These are phyloP conservation scores for Eremothecium sinecaudum DNA, from an alignment of 1,139 yeast genomes.

Conservation along the genomic window DNA sequence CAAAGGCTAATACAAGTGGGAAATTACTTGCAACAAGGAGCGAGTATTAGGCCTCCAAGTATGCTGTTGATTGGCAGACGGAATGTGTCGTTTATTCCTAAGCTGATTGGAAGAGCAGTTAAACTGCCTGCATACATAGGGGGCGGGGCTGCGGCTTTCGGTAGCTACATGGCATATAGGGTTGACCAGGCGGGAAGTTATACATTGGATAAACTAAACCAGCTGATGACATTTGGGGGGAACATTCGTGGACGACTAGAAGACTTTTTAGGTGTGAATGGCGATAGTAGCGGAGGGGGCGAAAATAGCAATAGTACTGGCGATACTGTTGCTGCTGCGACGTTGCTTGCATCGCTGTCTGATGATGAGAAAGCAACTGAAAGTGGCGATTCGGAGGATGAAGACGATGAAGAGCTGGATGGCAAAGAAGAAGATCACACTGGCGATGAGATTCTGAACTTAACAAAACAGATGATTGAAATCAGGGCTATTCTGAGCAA, in stretches of 20 bases:
- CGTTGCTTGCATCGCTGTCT: constrained; percentile 33
- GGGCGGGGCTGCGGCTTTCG: constrained; percentile 89
- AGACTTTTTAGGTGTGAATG: constrained; percentile 24
- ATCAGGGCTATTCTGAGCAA: constrained; percentile 70
- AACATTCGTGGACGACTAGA: constrained; percentile 27
- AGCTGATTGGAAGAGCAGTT: constrained; percentile 46
- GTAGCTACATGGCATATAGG: constrained; percentile 83
- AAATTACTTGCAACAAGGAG: too few species aligned
- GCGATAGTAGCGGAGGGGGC: constrained; percentile 22
- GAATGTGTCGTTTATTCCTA: constrained; percentile 37
- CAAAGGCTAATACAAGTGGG: too few species aligned
- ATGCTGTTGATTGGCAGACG: too few species aligned
- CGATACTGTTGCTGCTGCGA: constrained; percentile 32
- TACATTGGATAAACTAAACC: constrained; percentile 55
- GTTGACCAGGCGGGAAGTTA: constrained; percentile 75
- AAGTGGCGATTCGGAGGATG: constrained; percentile 32
- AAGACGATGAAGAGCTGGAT: constrained; percentile 35
- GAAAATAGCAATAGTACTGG: constrained; percentile 30
- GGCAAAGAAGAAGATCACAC: constrained; percentile 43
- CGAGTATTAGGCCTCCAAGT: too few species aligned
- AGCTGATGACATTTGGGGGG: constrained; percentile 48
- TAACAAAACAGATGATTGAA: constrained; percentile 95
- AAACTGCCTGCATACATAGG: constrained; percentile 75
- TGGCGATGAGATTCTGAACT: constrained; percentile 68
- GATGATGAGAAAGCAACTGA: constrained; percentile 25